Conservation (phyloP, 306 rosid genomes). For the Pterocarpus santalinus region DNA sequence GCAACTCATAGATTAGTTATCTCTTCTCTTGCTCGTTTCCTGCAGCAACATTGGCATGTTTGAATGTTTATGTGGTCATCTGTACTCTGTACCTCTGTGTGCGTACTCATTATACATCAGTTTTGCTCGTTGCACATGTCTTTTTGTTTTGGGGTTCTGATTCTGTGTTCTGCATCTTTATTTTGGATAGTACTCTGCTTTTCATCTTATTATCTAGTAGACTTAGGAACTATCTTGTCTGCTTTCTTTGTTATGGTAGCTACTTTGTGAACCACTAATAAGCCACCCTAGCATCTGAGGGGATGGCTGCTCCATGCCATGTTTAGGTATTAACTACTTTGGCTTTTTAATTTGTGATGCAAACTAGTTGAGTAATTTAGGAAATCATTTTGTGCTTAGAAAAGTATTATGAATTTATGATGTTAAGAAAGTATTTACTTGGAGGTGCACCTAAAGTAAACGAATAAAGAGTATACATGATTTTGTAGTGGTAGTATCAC, state of each 20-base stretch:
- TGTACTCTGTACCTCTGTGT: not conserved
- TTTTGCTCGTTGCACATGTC: not conserved
- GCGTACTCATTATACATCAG: not conserved
- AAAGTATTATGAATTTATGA: not conserved
- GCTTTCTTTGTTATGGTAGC: slow-evolving; percentile 3
- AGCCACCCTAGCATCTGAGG: slow-evolving; percentile 10
- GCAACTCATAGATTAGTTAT: slow-evolving; percentile 11
- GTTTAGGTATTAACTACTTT: slow-evolving; percentile 10
- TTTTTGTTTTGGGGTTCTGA: too few species aligned
- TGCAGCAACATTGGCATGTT: not conserved
- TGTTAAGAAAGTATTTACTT: slow-evolving; percentile 29
- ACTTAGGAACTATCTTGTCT: not conserved
- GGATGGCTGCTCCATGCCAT: not conserved
- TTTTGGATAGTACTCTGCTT: slow-evolving; percentile 3
- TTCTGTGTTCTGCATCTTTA: not conserved
- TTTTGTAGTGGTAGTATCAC: slow-evolving; percentile 14
- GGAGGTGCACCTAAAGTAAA: slow-evolving; percentile 26
- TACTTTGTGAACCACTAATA: slow-evolving; percentile 10
- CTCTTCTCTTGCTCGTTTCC: not conserved
- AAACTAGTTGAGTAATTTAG: too few species aligned
- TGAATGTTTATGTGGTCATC: not conserved
- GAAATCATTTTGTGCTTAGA: not conserved
- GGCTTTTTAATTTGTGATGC: slow-evolving; percentile 29
- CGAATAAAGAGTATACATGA: not conserved
- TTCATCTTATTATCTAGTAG: not conserved